phyloP scores from a whole-genome alignment of 441 rosid species.

The Cnidoscolus chayamansa region DNA sequence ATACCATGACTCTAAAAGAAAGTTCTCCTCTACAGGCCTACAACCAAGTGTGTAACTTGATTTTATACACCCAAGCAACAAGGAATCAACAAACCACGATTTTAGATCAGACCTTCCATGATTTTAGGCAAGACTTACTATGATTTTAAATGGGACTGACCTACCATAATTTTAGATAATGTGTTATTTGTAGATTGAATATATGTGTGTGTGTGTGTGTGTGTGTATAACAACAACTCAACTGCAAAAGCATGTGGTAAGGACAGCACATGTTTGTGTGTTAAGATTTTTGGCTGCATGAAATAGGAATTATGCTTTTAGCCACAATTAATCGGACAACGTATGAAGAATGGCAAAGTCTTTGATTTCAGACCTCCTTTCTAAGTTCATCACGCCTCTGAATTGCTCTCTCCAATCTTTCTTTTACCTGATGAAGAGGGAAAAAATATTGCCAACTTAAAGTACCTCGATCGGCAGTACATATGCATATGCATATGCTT shows the following conservation, averaged over 20 bases:
- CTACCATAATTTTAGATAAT: too few relatives aligned
- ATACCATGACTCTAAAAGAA: background rate
- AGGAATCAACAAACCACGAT: too few relatives aligned
- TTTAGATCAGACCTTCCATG: too few relatives aligned
- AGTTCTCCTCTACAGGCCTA: too few relatives aligned
- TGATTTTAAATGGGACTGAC: too few relatives aligned
- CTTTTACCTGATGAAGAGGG: constrained; percentile 50
- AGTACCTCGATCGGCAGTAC: background rate
- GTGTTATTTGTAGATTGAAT: too few relatives aligned
- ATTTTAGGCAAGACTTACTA: too few relatives aligned
- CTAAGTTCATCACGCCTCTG: constrained; percentile 50
- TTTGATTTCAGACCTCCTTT: constrained; percentile 48
- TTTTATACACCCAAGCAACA: too few relatives aligned
- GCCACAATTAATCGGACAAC: background rate
- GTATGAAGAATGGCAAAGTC: background rate
- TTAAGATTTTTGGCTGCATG: background rate
- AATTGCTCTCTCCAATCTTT: constrained; percentile 44
- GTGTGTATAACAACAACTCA: too few relatives aligned
- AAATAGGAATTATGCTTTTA: constrained; percentile 3
- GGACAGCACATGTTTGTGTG: background rate
- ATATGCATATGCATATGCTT: background rate
- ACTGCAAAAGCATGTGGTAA: background rate
- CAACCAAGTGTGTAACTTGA: too few relatives aligned
- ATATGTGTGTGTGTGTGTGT: too few relatives aligned
- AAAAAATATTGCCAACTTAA: constrained; percentile 11